Base-by-base conservation (phyloP, 2,329 filamentous ascomycete genomes). In the Ceratocystiopsis sp. region DNA sequence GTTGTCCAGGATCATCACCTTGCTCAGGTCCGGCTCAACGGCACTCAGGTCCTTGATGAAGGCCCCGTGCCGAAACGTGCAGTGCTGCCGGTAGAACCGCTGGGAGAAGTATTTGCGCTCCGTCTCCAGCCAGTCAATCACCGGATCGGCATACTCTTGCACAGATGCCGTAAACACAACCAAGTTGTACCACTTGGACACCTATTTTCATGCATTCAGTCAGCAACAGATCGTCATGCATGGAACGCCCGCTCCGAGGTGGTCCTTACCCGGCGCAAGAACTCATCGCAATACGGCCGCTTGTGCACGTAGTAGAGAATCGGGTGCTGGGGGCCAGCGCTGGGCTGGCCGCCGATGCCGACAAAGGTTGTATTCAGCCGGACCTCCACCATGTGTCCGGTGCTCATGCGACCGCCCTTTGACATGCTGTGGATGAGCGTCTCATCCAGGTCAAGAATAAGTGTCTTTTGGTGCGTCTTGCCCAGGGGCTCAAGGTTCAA, bases 291-390 rank as follows among this genome's bases (percentile, higher is more conserved):
- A 58, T 91, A 81, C 34, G 91, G 91, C 49, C 91, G 80, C 63
- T 98, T 96, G 65, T 98, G 91, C 42, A 98, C 91, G 67, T 95
- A 98, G 66, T 98, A 98, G 48, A 98, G 64, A 51, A 98, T 96
- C 1, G 91, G 91, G 57, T 98, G 87, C 56, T 94, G 89, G 36
- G 86, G 84, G 9, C 83, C 84, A 21, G 84, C 64, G 18, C 69
- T 71, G 17, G 75, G 67, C 51, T 78, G 72, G 21, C 80, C 78
- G 32, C 75, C 77, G 40, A 75, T 72, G 43, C 75, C 78, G 38
- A 84, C 72, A 44, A 75, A 64, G 48, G 76, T 78, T 45, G 79
- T 79, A 57, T 82, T 84, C 47, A 94, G 71, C 54, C 86, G 86
- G 49, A 98, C 91, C 64, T 98, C 91, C 42, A 98, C 87, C 91